Evolutionary conservation across 164 flowering plant species (phyloP), one percentile per base, ranked within the genome.

Genomic region (Akebia trifoliata): DNA sequence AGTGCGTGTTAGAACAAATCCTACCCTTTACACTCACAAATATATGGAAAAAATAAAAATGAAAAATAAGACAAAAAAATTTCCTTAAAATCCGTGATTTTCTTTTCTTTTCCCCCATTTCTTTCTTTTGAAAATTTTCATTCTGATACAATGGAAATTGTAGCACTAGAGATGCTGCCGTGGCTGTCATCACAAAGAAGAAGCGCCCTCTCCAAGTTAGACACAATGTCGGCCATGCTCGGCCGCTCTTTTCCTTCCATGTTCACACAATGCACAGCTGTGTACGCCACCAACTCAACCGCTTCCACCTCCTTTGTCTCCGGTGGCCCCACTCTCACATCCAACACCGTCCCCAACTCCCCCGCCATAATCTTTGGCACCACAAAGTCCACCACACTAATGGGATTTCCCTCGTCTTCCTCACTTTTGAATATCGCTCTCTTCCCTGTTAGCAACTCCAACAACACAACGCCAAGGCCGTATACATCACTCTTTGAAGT

Each of bases 401-500:
- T 61, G 0, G 90, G 97, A 1, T 62, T 55, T 14, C 79, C 83
- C n/a, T 56, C 62, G 9, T 37, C 54, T 0, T 71, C 83, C 3
- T 62, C 85, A 9, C 52, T 61, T 76, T 74, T 90, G 70, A 90
- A 88, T 54, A 94, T 83, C 0, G 99, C 99, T 61, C 85, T 72
- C 70, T 72, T 88, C 38, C 99, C 99, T 0, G 99, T 90, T 12
- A 94, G 34, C 22, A 94, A 69, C 61, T 94, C 99, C 20, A 94
- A 66, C 48, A 94, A 42, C 24, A 90, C 97, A 21, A 94, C 89
- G 3, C 99, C 99, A 17, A 94, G 71, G 6, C 99, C 96, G 39
- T 94, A 90, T 0, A 94, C 99, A 69, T 94, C 99, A 47, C 97
- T 90, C 81, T 94, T 94, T 0, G 86, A 82, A 8, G 99, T 94